A percentile compares a stretch with the other conserved stretches of the same genome.
Evolutionary conservation across 176 grass and related monocot genomes (phyloP).

Genomic region (Ensete glaucum): DNA sequence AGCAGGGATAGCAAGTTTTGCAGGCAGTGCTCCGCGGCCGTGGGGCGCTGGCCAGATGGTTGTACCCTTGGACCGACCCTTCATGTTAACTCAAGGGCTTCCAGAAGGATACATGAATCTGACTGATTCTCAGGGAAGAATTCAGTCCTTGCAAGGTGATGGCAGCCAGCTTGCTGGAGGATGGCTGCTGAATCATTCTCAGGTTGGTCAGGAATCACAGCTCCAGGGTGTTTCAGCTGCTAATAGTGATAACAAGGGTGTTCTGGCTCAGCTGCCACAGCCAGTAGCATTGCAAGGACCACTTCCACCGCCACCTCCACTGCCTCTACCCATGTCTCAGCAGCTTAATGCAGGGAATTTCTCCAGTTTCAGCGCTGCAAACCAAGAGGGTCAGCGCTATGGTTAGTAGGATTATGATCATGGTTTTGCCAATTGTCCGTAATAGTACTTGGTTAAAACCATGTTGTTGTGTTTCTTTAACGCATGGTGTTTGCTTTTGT

Average conservation of each 20-base stretch:
- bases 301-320: conserved; percentile 8
- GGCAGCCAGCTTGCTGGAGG: background rate
- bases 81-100: conserved; percentile 9
- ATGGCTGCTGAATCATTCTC: conserved; percentile 8
- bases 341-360: conserved; percentile 4
- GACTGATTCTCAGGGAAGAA: conserved; percentile 8
- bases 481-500: background rate
- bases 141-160: background rate
- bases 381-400: background rate
- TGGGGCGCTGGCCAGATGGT: conserved; percentile 9
- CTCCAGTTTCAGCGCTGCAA: background rate
- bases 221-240: conserved; percentile 3
- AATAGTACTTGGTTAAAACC: background rate
- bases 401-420: background rate
- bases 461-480: too few species aligned
- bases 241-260: conserved; percentile 5
- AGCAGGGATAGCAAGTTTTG: conserved; percentile 10
- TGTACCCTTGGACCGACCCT: conserved; percentile 2
- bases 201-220: conserved; percentile 5
- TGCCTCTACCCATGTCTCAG: conserved; percentile 1
- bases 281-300: background rate
- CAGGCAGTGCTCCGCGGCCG: conserved; percentile 4
- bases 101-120: conserved; percentile 16
- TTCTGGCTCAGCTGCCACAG: background rate
- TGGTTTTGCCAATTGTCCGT: background rate